Percentiles rank a stretch among this genome's conserved stretches.
These are phyloP conservation scores for Kluyveromyces lactis DNA, from an alignment of 805 yeast genomes.

Conservation along the genomic window DNA sequence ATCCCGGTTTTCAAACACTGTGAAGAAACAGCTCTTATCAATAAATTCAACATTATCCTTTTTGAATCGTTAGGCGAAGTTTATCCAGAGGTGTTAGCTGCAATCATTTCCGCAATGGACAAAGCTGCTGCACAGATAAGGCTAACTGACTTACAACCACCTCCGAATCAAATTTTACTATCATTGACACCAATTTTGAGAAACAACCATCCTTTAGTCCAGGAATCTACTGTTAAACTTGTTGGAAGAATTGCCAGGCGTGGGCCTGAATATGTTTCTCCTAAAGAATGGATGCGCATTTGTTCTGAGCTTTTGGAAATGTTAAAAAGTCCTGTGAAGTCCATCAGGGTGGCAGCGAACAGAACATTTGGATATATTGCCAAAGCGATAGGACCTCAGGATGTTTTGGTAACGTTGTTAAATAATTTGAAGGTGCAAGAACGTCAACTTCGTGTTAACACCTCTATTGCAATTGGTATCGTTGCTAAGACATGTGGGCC, in stretches of 20 bases:
- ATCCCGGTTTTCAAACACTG: slow-evolving; percentile 62
- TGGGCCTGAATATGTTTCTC: slow-evolving; percentile 75
- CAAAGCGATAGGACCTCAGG: slow-evolving; percentile 91
- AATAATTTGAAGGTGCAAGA: slow-evolving; percentile 88
- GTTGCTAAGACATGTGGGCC: slow-evolving; percentile 92
- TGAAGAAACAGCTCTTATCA: slow-evolving; percentile 52
- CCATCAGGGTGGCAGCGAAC: slow-evolving; percentile 78
- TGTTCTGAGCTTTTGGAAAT: slow-evolving; percentile 86
- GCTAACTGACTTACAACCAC: slow-evolving; percentile 61
- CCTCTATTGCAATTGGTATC: slow-evolving; percentile 96
- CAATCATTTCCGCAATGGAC: slow-evolving; percentile 64
- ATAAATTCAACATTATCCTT: slow-evolving; percentile 63
- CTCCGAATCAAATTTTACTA: slow-evolving; percentile 74
- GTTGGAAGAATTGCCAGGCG: slow-evolving; percentile 76
- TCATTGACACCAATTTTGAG: slow-evolving; percentile 85
- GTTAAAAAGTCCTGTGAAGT: slow-evolving; percentile 70
- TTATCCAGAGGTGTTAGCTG: slow-evolving; percentile 87
- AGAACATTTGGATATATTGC: slow-evolving; percentile 88
- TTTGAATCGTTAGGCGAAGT: slow-evolving; percentile 93
- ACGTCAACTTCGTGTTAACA: slow-evolving; percentile 91
- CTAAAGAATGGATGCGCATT: slow-evolving; percentile 96
- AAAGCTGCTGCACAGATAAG: slow-evolving; percentile 56
- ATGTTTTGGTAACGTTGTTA: slow-evolving; percentile 74
- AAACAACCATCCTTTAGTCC: slow-evolving; percentile 86
- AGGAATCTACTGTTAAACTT: slow-evolving; percentile 67